phyloP scores from a whole-genome alignment of 108 stramenopile genomes.

The Chaetoceros tenuissimus region DNA sequence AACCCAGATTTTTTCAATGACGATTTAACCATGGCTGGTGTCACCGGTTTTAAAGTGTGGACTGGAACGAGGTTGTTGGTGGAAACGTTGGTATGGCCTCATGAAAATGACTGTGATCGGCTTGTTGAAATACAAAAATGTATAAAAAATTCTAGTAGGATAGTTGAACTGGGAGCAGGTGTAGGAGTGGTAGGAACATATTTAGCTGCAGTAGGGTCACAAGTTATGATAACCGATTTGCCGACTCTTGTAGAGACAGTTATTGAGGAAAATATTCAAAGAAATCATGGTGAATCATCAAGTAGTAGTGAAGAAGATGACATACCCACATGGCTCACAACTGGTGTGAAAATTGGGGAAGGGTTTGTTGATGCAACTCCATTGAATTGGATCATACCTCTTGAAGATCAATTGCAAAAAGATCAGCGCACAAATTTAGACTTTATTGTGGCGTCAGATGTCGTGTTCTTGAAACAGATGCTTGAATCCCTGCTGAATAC shows the following conservation, averaged over 20 bases:
- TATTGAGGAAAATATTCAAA: slow-evolving; percentile 29
- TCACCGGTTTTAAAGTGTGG: slow-evolving; percentile 66
- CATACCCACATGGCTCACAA: slow-evolving; percentile 20
- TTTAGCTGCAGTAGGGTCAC: slow-evolving; percentile 31
- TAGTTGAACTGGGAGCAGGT: slow-evolving; percentile 54
- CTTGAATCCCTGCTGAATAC: slow-evolving; percentile 48
- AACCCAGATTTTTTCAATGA: slow-evolving; percentile 60
- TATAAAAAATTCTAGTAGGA: slow-evolving; percentile 2
- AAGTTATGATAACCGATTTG: slow-evolving; percentile 53
- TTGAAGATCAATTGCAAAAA: slow-evolving; percentile 29
- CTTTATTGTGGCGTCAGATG: slow-evolving; percentile 54
- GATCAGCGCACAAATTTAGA: slow-evolving; percentile 22
- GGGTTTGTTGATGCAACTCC: slow-evolving; percentile 42
- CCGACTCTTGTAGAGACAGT: slow-evolving; percentile 54
- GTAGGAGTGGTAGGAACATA: slow-evolving; percentile 52
- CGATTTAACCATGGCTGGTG: slow-evolving; percentile 56
- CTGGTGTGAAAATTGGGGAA: slow-evolving; percentile 31
- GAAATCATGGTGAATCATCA: slow-evolving; percentile 17
- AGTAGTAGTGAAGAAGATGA: slow-evolving; percentile 5
- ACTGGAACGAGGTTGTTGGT: slow-evolving; percentile 47
- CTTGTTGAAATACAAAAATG: slow-evolving; percentile 21
- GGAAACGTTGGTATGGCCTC: slow-evolving; percentile 34
- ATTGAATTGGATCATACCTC: slow-evolving; percentile 53
- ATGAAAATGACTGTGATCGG: slow-evolving; percentile 1
- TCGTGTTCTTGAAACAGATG: slow-evolving; percentile 54